A percentile compares a stretch with the other conserved stretches of the same genome.
These are phyloP conservation scores for Coniochaeta prunicola DNA, from an alignment of 2,329 filamentous ascomycete species.

Conservation along the genomic window DNA sequence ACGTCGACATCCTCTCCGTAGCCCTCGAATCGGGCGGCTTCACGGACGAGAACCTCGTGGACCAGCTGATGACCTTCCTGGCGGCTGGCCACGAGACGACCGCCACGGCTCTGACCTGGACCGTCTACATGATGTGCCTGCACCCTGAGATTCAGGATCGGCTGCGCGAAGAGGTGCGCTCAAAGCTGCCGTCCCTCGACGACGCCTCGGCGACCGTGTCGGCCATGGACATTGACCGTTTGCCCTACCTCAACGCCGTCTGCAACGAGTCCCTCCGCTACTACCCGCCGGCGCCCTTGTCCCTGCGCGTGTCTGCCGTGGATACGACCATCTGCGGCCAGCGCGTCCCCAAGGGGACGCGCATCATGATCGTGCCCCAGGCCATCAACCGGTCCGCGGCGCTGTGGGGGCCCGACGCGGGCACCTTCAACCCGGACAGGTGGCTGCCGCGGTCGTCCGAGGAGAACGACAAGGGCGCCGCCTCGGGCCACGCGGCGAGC, in stretches of 20 bases:
- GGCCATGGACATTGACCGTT: constrained; percentile 56
- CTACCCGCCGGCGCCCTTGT: constrained; percentile 64
- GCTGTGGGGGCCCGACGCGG: constrained; percentile 72
- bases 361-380: constrained; percentile 55
- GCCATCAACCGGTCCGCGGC: constrained; percentile 62
- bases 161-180: constrained; percentile 62
- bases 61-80: constrained; percentile 87
- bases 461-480: constrained; percentile 32
- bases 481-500: constrained; percentile 63
- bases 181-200: constrained; percentile 44
- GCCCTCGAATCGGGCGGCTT: constrained; percentile 72
- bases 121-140: constrained; percentile 60
- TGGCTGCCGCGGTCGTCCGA: constrained; percentile 55
- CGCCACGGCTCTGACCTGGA: constrained; percentile 68
- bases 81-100: constrained; percentile 79
- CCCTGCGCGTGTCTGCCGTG: constrained; percentile 55
- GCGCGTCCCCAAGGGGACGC: constrained; percentile 62
- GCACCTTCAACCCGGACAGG: constrained; percentile 69
- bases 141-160: constrained; percentile 57
- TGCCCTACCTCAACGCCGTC: constrained; percentile 76
- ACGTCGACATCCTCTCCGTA: constrained; percentile 72
- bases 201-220: constrained; percentile 30
- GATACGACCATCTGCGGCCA: constrained; percentile 61
- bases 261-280: constrained; percentile 71
- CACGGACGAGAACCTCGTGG: constrained; percentile 70